Base-by-base conservation (phyloP, 2,329 filamentous ascomycete species). In the Tolypocladium sp. region DNA sequence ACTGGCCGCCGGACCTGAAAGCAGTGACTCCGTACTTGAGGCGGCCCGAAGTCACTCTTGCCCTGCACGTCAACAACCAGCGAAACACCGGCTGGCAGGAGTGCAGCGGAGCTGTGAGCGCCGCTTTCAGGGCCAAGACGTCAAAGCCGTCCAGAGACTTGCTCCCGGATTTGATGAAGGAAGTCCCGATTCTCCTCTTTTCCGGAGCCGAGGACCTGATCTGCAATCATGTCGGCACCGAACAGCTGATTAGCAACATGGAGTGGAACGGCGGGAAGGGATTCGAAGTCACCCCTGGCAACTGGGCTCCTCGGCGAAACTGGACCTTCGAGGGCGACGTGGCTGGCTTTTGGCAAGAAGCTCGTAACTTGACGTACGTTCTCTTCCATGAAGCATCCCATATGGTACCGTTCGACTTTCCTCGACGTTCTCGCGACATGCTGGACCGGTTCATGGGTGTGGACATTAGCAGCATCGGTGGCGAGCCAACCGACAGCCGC, bases 331-430 rank as follows among this genome's bases (percentile, higher is more conserved):
- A 97, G 73, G 90, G 88, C 62, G 84, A 96, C 66, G 77, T 85
- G 1, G 92, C 92, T 4, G 94, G 94, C 30, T 91, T 95, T 69
- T 99, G 93, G 80, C 95, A 99, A 74, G 85, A 92, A 71, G 93
- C 94, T 2, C 87, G 95, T 64, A 99, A 99, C 74, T 77, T 99
- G 62, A 97, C 94, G 1, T 99, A 99, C 70, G 87, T 99, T 38
- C 81, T 95, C 46, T 96, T 97, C 76, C 91, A 96, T 79, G 96
- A 99, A 73, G 87, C 91, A 20, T 96, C 90, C 56, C 94, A 99
- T 74, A 99, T 99, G 94, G 94, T 99, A 1, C 95, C 94, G 1
- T 97, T 94, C 69, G 93, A 99, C 73, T 90, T 89, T 67, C 88
- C 93, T 1, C 86, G 91, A 55, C 88, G 92, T 61, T 89, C 87